phyloP scores from a whole-genome alignment of 495 filamentous ascomycete genomes.

The Neurospora sp. region DNA sequence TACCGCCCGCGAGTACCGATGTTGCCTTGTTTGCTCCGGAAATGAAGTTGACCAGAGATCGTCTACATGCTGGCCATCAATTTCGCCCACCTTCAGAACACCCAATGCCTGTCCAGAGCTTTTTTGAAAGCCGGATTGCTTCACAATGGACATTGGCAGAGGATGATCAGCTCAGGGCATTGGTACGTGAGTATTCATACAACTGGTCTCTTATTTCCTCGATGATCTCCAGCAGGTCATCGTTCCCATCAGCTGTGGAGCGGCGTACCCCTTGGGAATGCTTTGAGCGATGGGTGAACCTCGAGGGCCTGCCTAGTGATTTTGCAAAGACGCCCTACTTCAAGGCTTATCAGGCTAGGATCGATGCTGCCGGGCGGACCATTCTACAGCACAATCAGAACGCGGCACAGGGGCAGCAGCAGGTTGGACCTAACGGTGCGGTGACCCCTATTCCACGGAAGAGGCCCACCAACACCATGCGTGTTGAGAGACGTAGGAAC shows the following conservation, averaged over 20 bases:
- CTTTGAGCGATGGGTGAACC: conserved; percentile 87
- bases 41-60: conserved; percentile 79
- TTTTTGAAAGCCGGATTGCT: conserved; percentile 74
- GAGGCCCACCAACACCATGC: conserved; percentile 58
- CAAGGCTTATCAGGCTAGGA: conserved; percentile 66
- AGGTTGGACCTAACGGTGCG: conserved; percentile 45
- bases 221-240: conserved; percentile 60
- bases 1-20: conserved; percentile 60
- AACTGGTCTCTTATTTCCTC: conserved; percentile 92
- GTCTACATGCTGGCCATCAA: conserved; percentile 83
- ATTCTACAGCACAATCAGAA: conserved; percentile 51
- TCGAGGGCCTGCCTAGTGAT: conserved; percentile 81
- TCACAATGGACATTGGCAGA: conserved; percentile 88
- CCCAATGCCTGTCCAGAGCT: conserved; percentile 75
- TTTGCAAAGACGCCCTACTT: conserved; percentile 93
- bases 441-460: conserved; percentile 46
- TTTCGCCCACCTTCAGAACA: conserved; percentile 89
- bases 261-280: conserved; percentile 96
- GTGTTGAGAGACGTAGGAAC: conserved; percentile 77
- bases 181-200: conserved; percentile 88
- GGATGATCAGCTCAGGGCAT: conserved; percentile 73
- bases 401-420: conserved; percentile 41
- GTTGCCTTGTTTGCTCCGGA: conserved; percentile 85
- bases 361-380: conserved; percentile 65
- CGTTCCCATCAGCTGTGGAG: conserved; percentile 73